Evolutionary conservation across 2,329 filamentous ascomycete species (phyloP).

Genomic region (Aspergillus sp.): DNA sequence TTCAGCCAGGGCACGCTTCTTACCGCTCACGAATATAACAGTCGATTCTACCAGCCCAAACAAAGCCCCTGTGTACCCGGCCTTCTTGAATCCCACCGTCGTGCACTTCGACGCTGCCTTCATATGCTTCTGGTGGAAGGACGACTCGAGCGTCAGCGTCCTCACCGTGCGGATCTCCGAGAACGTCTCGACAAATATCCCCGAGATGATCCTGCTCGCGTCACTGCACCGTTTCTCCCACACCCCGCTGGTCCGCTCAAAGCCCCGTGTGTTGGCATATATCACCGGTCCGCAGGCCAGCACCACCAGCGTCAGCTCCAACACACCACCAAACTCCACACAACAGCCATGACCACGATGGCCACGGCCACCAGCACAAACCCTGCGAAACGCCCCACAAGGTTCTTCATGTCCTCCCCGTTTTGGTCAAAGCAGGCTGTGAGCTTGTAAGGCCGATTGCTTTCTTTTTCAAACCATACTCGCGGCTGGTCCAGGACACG

Average conservation of each 20-base stretch:
- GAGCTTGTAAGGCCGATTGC: conserved; percentile 55
- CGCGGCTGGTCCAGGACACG: conserved; percentile 66
- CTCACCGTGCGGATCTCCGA: conserved; percentile 70
- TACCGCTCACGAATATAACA: conserved; percentile 57
- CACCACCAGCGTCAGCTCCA: conserved; percentile 74
- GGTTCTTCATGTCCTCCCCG: conserved; percentile 76
- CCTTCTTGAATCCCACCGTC: conserved; percentile 55
- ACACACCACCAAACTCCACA: conserved; percentile 64
- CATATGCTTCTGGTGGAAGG: conserved; percentile 58
- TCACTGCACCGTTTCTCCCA: conserved; percentile 65
- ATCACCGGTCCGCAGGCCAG: conserved; percentile 60
- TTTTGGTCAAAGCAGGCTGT: conserved; percentile 67
- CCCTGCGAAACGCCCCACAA: conserved; percentile 69
- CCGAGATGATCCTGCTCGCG: conserved; percentile 50
- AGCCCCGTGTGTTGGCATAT: conserved; percentile 55
- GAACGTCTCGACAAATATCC: conserved; percentile 65
- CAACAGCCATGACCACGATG: conserved; percentile 59
- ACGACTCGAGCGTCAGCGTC: conserved; percentile 60
- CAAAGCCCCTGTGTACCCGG: conserved; percentile 57
- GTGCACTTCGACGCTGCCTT: conserved; percentile 45
- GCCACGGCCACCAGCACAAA: conserved; percentile 56
- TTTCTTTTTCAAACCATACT: conserved; percentile 64
- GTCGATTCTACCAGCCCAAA: conserved; percentile 71
- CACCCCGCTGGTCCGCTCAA: conserved; percentile 53
- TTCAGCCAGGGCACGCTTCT: conserved; percentile 6